Percentiles rank a stretch among this genome's conserved stretches.
phyloP scores from a whole-genome alignment of 805 yeast genomes.

The Kluyveromyces lactis region DNA sequence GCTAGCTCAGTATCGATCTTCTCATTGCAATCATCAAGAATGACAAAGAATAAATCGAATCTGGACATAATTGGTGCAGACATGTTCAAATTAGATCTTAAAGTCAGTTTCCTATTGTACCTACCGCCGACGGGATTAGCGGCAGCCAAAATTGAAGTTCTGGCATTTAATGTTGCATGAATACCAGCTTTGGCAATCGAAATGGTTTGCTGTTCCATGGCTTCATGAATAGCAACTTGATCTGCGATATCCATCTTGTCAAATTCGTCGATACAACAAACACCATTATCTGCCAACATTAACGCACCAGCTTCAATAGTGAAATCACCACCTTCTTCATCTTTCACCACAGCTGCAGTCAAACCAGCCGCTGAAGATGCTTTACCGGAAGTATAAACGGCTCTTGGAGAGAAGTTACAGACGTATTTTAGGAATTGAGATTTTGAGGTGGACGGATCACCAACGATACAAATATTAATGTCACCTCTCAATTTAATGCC shows the following conservation, averaged over 20 bases:
- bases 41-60: constrained; percentile 90
- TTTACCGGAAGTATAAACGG: constrained; percentile 95
- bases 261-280: constrained; percentile 97
- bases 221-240: constrained; percentile 98
- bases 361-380: constrained; percentile 98
- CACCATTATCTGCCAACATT: constrained; percentile 97
- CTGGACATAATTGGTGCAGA: constrained; percentile 98
- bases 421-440: constrained; percentile 94
- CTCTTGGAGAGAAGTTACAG: constrained; percentile 82
- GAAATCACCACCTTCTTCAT: constrained; percentile 94
- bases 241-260: constrained; percentile 95
- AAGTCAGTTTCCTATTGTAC: constrained; percentile 77
- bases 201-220: constrained; percentile 99
- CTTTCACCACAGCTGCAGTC: constrained; percentile 95
- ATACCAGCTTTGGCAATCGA: constrained; percentile 98
- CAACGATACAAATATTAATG: constrained; percentile 91
- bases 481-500: constrained; percentile 96
- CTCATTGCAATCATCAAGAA: constrained; percentile 91
- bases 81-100: constrained; percentile 85
- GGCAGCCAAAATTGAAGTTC: constrained; percentile 96
- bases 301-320: constrained; percentile 98
- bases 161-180: constrained; percentile 93
- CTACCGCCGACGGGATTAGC: constrained; percentile 98
- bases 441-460: constrained; percentile 96
- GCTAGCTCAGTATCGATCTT: constrained; percentile 85